Base-by-base conservation (phyloP, 176 grass and related monocot genomes). In the Phoenix roebelenii region DNA sequence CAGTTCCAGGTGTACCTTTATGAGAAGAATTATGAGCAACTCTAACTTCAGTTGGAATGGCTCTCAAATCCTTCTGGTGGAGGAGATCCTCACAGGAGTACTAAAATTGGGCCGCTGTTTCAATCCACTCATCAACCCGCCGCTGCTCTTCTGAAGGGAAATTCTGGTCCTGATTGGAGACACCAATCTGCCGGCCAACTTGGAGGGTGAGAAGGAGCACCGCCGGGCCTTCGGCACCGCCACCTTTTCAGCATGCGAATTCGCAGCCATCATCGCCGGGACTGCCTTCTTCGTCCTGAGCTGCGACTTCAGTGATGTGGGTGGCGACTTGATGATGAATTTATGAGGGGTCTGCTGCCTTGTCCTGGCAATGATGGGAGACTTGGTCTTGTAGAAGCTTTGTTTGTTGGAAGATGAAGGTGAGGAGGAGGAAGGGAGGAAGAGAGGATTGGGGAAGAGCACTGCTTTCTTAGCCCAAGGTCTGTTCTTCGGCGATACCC, bases 151-250 rank as follows among this genome's bases (percentile, higher is more conserved):
- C 25, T 57, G 61, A 64, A 83, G 58, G 1, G 80, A 83, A 16
- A 91, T 52, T 73, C 84, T 87, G 5, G 78, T 69, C 55, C 71
- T 97, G 65, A 97, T 77, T 0, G 92, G 92, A 44, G 87, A 91
- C 57, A 82, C 69, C 39, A 91, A 59, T 68, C 87, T 76, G 25
- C 72, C 66, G 1, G 80, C 78, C 55, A 97, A 50, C 73, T 60
- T 77, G 3, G 88, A 89, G n/a, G 87, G 92, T 16, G 92, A 97
- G 71, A 97, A 97, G 1, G 92, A 97, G 54, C 87, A 77, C 32
- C 87, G 83, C 24, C 87, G 76, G 56, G 25, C 22, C 32, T 82
- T 85, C 12, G 67, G 57, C 15, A 67, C 56, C 4, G 57, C 35
- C 50, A 49, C 50, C 50, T 76, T 86, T 20, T 76, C 69, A 0